Base-by-base conservation (phyloP, 148 eudicot species). In the Vaccinium myrtillus region DNA sequence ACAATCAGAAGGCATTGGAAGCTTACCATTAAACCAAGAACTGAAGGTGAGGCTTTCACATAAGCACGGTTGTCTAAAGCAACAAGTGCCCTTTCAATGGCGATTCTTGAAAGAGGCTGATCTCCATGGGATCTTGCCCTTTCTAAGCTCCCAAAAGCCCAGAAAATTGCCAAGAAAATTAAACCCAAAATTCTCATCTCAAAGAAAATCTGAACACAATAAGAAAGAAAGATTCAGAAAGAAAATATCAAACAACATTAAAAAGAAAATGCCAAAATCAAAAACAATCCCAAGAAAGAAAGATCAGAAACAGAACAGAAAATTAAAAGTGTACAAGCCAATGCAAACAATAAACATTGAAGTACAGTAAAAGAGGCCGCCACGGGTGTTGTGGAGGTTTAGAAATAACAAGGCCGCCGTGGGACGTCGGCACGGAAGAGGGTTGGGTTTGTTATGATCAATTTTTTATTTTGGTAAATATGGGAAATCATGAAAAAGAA, bases 31-130 rank as follows among this genome's bases (percentile, higher is more conserved):
- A 85, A 84, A 63, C 99, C 99, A 86, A 96, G 92, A 78, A 92
- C 82, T 69, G 91, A 81, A 80, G 99, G 99, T 54, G 92, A 91
- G 71, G 91, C 97, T 84, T 85, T 92, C 46, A 94, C 84, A 90
- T 77, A 91, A 81, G 98, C 94, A 51, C 85, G 50, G 4, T 83
- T 88, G 85, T 94, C 85, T 80, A 91, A 54, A 80, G 90, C 92
- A 84, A 91, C 61, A 54, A 76, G 86, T 51, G 95, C 87, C 84
- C 88, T 87, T 69, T 94, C 89, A 78, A 94, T 89, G 55, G 90
- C 90, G 27, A 96, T 93, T 83, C 78, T 91, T 27, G 99, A 88
- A 78, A 96, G 91, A 51, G 99, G 97, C 55, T 94, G 98, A 88
- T 84, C 93, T 81, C 91, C 94, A 86, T 91, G 92, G 51, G 94